Conservation (phyloP, 306 rosid genomes). For the Cucumis melo region DNA sequence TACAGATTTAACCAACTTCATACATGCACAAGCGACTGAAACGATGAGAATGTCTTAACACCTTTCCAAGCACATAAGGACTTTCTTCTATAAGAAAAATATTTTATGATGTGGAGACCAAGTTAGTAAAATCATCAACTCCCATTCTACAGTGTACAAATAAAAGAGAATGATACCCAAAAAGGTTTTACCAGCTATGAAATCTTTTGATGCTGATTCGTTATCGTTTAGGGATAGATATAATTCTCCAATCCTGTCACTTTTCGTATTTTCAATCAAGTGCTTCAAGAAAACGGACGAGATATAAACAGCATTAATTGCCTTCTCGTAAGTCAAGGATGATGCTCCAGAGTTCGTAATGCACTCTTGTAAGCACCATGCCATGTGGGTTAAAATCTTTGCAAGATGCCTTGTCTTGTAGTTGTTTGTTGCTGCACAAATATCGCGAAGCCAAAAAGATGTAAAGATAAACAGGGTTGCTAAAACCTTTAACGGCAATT, state of each 20-base stretch:
- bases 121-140: neutral
- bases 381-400: conserved; percentile 78
- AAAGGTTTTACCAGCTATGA: conserved; percentile 42
- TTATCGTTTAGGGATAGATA: conserved; percentile 47
- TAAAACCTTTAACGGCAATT: neutral
- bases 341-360: conserved; percentile 48
- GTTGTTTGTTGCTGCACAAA: conserved; percentile 68
- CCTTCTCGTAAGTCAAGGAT: conserved; percentile 51
- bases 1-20: neutral
- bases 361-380: conserved; percentile 70
- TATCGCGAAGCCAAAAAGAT: neutral
- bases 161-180: neutral
- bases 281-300: conserved; percentile 74
- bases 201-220: conserved; percentile 37
- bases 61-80: neutral
- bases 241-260: conserved; percentile 35
- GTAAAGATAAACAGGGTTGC: neutral
- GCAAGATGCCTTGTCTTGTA: conserved; percentile 72
- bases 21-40: neutral
- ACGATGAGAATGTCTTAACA: neutral
- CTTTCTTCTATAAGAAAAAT: neutral
- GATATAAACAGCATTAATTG: conserved; percentile 73
- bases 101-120: neutral
- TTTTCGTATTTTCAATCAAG: conserved; percentile 57
- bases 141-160: neutral